These are phyloP conservation scores for Rhynchospora breviuscula DNA, from an alignment of 176 grass and related monocot genomes.

Conservation along the genomic window DNA sequence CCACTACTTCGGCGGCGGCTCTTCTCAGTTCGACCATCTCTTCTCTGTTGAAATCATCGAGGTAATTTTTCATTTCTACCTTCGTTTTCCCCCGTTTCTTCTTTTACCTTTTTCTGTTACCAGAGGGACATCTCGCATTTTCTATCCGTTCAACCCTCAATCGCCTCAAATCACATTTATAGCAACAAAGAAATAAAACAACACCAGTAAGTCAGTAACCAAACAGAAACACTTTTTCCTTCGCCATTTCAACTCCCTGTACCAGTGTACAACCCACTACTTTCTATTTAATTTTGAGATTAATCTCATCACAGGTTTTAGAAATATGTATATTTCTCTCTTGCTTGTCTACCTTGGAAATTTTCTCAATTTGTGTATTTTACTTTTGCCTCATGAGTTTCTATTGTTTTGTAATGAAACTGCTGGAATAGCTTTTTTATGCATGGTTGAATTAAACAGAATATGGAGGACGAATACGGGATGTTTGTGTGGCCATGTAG, in stretches of 20 bases:
- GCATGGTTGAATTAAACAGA: constrained; percentile 29
- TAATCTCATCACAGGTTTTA: no score
- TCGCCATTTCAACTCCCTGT: neutral
- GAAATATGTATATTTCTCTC: no score
- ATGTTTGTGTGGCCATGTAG: constrained; percentile 95
- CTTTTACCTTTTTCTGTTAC: neutral
- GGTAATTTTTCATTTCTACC: constrained; percentile 24
- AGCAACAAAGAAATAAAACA: neutral
- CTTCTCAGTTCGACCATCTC: constrained; percentile 34
- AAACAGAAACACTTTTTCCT: neutral
- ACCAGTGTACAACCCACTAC: no score
- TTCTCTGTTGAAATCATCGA: constrained; percentile 64
- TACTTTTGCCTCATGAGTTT: neutral
- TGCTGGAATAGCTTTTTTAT: neutral
- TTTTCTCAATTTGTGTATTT: neutral
- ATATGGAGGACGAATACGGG: constrained; percentile 71
- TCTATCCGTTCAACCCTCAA: no score
- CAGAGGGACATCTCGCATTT: neutral
- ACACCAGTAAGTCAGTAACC: neutral
- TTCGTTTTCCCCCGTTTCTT: neutral
- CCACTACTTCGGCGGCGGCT: constrained; percentile 64
- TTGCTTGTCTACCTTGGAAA: neutral
- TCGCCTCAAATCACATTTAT: neutral
- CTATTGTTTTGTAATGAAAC: neutral
- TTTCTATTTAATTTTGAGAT: no score